A percentile compares a stretch with the other conserved stretches of the same genome.
Evolutionary conservation across 768 basidiomycete species (phyloP).

Genomic region (Boletus rex-veris): DNA sequence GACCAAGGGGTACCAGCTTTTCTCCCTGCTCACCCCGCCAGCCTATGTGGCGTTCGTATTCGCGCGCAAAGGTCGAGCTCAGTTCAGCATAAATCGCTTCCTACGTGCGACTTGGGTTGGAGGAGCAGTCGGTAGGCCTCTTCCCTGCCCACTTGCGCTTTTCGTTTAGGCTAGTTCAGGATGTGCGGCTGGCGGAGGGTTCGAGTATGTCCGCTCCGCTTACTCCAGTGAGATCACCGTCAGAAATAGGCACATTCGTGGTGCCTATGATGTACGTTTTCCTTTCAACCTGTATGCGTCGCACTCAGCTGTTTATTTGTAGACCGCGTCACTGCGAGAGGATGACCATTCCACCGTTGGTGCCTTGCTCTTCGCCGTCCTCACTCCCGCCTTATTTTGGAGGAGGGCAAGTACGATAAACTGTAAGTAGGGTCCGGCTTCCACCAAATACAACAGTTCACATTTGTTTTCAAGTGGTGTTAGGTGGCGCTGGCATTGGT

Average conservation of each 20-base stretch:
- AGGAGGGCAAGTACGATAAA: conserved; percentile 60
- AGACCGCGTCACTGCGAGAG: conserved; percentile 58
- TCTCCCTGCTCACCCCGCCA: conserved; percentile 62
- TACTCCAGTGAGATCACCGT: conserved; percentile 50
- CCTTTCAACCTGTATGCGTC: background rate
- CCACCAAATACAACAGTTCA: background rate
- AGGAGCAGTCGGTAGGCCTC: conserved; percentile 46
- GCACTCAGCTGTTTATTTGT: conserved; percentile 1
- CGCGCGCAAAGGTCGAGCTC: conserved; percentile 49
- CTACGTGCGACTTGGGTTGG: conserved; percentile 75
- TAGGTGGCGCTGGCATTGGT: conserved; percentile 71
- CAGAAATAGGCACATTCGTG: conserved; percentile 46
- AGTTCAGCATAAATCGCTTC: conserved; percentile 57
- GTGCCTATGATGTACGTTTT: conserved; percentile 54
- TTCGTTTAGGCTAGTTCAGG: conserved; percentile 16
- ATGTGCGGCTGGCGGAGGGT: conserved; percentile 47
- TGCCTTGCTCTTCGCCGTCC: conserved; percentile 54
- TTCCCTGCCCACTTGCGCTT: background rate
- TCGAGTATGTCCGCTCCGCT: conserved; percentile 60
- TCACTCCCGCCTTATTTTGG: conserved; percentile 73
- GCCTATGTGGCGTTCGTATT: conserved; percentile 53
- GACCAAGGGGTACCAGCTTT: conserved; percentile 63
- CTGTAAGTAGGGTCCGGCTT: conserved; percentile 39
- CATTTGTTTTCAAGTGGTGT: conserved; percentile 46
- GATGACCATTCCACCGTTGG: conserved; percentile 80